Base-by-base conservation (phyloP, 768 basidiomycete species). In the Austroboletus eburneus region DNA sequence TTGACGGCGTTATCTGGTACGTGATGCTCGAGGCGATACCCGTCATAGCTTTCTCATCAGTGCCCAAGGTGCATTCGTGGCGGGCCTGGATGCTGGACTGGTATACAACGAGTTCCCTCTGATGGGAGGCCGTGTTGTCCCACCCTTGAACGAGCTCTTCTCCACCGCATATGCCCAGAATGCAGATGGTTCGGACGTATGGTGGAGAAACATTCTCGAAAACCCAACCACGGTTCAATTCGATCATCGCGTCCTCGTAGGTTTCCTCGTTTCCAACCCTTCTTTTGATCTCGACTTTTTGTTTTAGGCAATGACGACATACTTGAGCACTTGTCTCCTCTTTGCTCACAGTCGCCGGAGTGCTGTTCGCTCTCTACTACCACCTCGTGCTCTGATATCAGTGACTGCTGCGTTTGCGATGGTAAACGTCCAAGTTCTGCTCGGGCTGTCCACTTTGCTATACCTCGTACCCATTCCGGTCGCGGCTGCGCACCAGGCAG, bases 171-270 rank as follows among this genome's bases (percentile, higher is more conserved):
- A 96, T 64, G 80, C 91, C 7, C 81, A 83, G 64, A 77, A 65
- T 24, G 56, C 69, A 0, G 85, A 89, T 62, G 72, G 78, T 51
- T 80, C 79, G 1, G 92, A 96, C 59, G 61, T 79, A n/a, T 94
- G 87, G 86, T 95, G 92, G 91, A 75, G 96, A 49, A 98, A 97
- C 65, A 72, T 98, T 42, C 82, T 96, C 52, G 96, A 99, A 70
- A 99, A 99, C 60, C 96, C 96, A 8, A 93, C 89, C 9, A 96
- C 95, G 0, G 94, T 94, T 8, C 96, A 99, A 63, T 98, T 98
- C 58, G 82, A 99, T 61, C 96, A 99, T 67, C 85, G 96, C 18
- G 71, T 94, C 40, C 78, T 99, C 42, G 94, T 88, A 58, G 67
- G 89, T 74, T 32, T 39, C 13, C 37, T 37, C 36, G 9, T 43